Evolutionary conservation across 202 grass and related monocot genomes (phyloP).

Genomic region (Schoenoplectus triqueter): DNA sequence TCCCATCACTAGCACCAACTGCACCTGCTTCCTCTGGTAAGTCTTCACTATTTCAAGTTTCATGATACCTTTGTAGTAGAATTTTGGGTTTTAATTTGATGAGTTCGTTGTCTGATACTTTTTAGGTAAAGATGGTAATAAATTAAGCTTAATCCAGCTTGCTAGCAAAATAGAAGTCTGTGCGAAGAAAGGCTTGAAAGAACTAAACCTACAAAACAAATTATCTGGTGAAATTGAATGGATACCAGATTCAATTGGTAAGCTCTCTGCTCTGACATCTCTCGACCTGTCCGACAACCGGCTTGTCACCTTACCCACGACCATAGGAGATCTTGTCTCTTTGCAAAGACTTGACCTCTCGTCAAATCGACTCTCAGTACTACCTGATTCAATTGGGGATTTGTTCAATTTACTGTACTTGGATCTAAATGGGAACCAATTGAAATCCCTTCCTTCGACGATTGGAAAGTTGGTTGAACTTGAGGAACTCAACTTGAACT

Average conservation of each 20-base stretch:
- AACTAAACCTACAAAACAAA: conserved; percentile 71
- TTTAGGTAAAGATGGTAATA: conserved; percentile 68
- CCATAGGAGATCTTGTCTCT: conserved; percentile 80
- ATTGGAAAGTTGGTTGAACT: conserved; percentile 73
- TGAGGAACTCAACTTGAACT: conserved; percentile 83
- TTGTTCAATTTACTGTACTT: conserved; percentile 71
- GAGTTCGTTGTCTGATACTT: conserved; percentile 40
- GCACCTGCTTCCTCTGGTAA: not conserved
- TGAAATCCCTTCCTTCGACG: conserved; percentile 61
- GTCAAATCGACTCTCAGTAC: conserved; percentile 68
- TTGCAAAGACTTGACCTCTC: conserved; percentile 80
- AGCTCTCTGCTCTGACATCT: conserved; percentile 69
- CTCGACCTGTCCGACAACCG: conserved; percentile 88
- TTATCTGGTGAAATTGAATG: conserved; percentile 82
- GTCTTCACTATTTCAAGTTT: conserved; percentile 17
- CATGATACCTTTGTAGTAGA: conserved; percentile 33
- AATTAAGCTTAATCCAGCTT: conserved; percentile 79
- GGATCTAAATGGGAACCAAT: conserved; percentile 76
- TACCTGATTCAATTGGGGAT: conserved; percentile 75
- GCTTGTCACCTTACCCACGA: conserved; percentile 62
- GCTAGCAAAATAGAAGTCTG: conserved; percentile 87
- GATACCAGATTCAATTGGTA: conserved; percentile 92
- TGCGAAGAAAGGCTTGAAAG: conserved; percentile 67
- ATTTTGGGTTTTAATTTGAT: conserved; percentile 26
- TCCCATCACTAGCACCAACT: conserved; percentile 10